Base-by-base conservation (phyloP, 2,329 filamentous ascomycete species). In the Colletotrichum melonis region DNA sequence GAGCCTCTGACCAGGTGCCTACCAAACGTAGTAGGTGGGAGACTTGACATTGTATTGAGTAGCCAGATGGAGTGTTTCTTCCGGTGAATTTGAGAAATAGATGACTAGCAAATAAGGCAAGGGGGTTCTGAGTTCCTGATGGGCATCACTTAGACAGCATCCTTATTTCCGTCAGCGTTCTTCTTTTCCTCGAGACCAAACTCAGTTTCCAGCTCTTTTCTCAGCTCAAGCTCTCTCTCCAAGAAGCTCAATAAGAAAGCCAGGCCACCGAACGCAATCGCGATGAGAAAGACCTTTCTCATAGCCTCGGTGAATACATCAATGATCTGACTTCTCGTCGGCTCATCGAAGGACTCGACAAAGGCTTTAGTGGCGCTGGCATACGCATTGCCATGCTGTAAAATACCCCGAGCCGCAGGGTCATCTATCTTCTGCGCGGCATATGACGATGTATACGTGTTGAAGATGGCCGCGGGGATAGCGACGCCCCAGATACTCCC, bases 371-470 rank as follows among this genome's bases (percentile, higher is more conserved):
- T 80, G 0, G 79, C 78, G 4, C 32, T 76, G 24, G 74, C 72
- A 55, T 82, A 82, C 1, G 80, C 79, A 24, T 78, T 74, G 6
- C 81, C 81, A 1, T 72, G 72, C 80, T 67, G 35, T 0, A 82
- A 74, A 16, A 70, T 7, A n/a, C 68, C 56, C 2, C 76, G 54
- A 0, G 75, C 78, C 3, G 35, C 2, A 16, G 72, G 67, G 26
- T 77, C 75, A 19, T 78, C 71, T 12, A 81, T 75, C 28, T 71
- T 67, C 42, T 77, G n/a, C n/a, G 49, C 46, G 1, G 76, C 77
- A 22, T 76, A 78, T 55, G 57, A 63, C n/a, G 75, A 74, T 6
- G 73, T 75, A 12, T 76, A 78, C 5, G 35, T 8, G 42, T 62
- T 62, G 30, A 62, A 68, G 8, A 62, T 42, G 16, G 65, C 28